These are phyloP conservation scores for Exophiala aquamarina DNA, from an alignment of 2,329 filamentous ascomycete genomes.

Conservation along the genomic window DNA sequence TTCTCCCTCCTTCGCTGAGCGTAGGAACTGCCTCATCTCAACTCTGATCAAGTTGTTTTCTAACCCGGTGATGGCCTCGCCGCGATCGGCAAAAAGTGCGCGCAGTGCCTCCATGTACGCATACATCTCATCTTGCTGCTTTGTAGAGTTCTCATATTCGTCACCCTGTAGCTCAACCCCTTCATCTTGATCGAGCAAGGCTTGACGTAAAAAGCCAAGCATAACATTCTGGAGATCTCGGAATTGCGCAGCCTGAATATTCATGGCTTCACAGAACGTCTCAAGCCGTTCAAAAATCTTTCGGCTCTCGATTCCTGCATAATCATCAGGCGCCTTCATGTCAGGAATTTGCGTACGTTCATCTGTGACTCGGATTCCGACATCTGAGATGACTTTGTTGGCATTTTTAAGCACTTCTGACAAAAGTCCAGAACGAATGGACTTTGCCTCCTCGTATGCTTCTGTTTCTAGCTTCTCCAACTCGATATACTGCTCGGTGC, in stretches of 20 bases:
- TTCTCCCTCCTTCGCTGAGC: constrained; percentile 58
- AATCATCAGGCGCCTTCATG: constrained; percentile 51
- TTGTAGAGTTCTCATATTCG: constrained; percentile 85
- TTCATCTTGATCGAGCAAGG: constrained; percentile 80
- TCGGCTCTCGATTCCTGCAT: constrained; percentile 70
- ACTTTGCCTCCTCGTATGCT: constrained; percentile 76
- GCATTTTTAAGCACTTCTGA: constrained; percentile 58
- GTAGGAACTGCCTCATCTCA: constrained; percentile 65
- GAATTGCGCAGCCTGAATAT: constrained; percentile 69
- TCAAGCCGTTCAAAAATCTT: constrained; percentile 66
- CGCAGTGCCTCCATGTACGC: constrained; percentile 80
- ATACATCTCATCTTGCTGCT: constrained; percentile 83
- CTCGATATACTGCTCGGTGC: constrained; percentile 44
- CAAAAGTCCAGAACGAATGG: constrained; percentile 76
- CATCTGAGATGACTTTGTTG: constrained; percentile 61
- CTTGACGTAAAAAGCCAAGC: constrained; percentile 68
- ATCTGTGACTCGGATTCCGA: constrained; percentile 56
- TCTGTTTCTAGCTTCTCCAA: constrained; percentile 71
- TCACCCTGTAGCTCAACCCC: constrained; percentile 77
- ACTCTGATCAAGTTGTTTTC: constrained; percentile 72
- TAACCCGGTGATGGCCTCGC: constrained; percentile 73
- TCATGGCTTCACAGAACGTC: constrained; percentile 63
- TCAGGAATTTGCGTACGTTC: constrained; percentile 64
- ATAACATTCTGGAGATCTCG: constrained; percentile 74
- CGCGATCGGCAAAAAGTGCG: constrained; percentile 74